Evolutionary conservation across 257 asterid genomes (phyloP).

Genomic region (Lantana camara): DNA sequence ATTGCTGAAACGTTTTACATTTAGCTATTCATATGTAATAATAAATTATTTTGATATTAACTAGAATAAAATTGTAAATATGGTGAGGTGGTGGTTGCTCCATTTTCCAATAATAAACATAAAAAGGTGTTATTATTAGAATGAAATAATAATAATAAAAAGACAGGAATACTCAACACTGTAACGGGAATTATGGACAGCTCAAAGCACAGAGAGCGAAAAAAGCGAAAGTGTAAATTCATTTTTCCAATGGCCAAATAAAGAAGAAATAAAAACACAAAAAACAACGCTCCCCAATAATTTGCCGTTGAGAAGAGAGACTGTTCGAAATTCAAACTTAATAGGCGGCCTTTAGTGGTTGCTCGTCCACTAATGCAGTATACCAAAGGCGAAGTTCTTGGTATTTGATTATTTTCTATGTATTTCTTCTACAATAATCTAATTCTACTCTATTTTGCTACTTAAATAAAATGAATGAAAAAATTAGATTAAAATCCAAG

Average conservation of each 20-base stretch:
- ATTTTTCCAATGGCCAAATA: slow-evolving; percentile 20
- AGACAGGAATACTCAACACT: background rate
- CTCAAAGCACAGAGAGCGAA: slow-evolving; percentile 24
- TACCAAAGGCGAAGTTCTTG: no score
- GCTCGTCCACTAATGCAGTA: background rate
- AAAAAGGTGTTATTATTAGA: slow-evolving; percentile 11
- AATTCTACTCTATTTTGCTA: no score
- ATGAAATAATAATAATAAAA: background rate
- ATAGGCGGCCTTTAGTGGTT: slow-evolving; percentile 4
- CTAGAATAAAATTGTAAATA: no score
- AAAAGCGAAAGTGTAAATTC: slow-evolving; percentile 28
- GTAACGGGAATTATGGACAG: slow-evolving; percentile 25
- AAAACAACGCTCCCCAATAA: slow-evolving; percentile 28
- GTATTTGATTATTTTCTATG: no score
- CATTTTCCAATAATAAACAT: background rate
- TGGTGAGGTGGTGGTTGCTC: no score
- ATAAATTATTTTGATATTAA: no score
- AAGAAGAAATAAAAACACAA: slow-evolving; percentile 5
- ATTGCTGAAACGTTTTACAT: no score
- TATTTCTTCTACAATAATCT: no score
- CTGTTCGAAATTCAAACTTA: slow-evolving; percentile 34
- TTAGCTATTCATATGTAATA: no score
- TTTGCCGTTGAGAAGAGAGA: slow-evolving; percentile 26
- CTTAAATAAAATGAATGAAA: no score
- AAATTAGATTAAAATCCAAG: no score